Conservation (phyloP, 176 grass and related monocot species). For the Eragrostis nindensis region DNA sequence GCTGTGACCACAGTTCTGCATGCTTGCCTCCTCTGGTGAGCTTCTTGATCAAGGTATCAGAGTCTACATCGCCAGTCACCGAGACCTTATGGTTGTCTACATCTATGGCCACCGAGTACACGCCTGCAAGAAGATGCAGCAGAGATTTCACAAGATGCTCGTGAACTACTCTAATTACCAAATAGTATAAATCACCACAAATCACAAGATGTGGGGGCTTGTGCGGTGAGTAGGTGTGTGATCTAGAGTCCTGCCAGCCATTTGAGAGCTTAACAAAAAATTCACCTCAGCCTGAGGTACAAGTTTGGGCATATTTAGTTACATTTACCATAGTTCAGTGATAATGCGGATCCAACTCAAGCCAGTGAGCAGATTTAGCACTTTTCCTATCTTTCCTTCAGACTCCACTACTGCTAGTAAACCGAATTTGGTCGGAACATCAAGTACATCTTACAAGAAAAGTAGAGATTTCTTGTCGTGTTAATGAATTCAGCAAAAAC, state of each 20-base stretch:
- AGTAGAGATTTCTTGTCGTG: constrained; percentile 29
- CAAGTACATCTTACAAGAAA: constrained; percentile 3
- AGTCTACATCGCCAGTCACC: constrained; percentile 71
- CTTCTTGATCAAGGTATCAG: constrained; percentile 79
- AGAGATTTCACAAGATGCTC: constrained; percentile 45
- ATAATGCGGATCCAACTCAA: constrained; percentile 23
- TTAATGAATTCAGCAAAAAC: constrained; percentile 30
- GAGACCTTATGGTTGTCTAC: constrained; percentile 89
- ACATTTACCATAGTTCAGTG: background rate
- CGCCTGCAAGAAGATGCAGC: constrained; percentile 59
- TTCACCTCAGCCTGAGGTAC: constrained; percentile 9
- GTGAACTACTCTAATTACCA: constrained; percentile 43
- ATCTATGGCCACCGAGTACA: constrained; percentile 86
- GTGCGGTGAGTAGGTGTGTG: constrained; percentile 33
- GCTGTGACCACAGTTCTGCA: constrained; percentile 80
- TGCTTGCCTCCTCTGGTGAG: constrained; percentile 86
- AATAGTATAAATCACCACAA: background rate
- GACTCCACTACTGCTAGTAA: background rate
- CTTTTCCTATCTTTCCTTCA: background rate
- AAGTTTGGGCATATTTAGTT: background rate
- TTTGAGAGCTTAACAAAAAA: constrained; percentile 30
- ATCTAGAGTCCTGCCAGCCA: constrained; percentile 12
- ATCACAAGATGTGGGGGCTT: constrained; percentile 35
- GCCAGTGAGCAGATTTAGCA: background rate
- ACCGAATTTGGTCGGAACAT: constrained; percentile 10